phyloP scores from a whole-genome alignment of 345 rosid species.

The Syzygium aqueum region DNA sequence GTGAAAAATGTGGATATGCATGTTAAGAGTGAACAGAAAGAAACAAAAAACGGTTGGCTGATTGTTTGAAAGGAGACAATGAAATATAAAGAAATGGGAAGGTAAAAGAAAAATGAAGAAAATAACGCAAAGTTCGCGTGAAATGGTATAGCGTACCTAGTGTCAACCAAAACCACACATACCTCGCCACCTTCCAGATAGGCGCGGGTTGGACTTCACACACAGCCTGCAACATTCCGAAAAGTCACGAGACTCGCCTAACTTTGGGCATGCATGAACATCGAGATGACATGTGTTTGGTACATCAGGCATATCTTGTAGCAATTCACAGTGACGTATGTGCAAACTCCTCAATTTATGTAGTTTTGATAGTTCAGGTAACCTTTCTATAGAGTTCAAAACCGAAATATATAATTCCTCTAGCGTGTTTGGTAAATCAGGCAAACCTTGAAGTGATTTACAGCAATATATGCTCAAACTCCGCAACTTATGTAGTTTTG shows the following conservation, averaged over 20 bases:
- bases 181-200: no score
- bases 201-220: no score
- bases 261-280: background rate
- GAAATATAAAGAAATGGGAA: background rate
- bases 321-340: background rate
- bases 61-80: background rate
- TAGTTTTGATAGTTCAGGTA: background rate
- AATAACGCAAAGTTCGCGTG: background rate
- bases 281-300: background rate
- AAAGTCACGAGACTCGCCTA: background rate
- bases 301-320: background rate
- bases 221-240: no score
- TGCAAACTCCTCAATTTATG: background rate
- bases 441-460: no score
- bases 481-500: no score
- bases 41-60: background rate
- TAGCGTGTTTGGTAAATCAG: background rate
- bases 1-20: background rate
- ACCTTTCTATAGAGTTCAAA: background rate
- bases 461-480: no score
- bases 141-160: no score
- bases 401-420: accelerated
- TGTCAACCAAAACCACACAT: no score
- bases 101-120: background rate
- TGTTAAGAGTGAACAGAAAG: background rate